A percentile compares a stretch with the other conserved stretches of the same genome.
Evolutionary conservation across 192 early-diverging fungal genomes (phyloP).

Genomic region (Rhizophagus prolifer): DNA sequence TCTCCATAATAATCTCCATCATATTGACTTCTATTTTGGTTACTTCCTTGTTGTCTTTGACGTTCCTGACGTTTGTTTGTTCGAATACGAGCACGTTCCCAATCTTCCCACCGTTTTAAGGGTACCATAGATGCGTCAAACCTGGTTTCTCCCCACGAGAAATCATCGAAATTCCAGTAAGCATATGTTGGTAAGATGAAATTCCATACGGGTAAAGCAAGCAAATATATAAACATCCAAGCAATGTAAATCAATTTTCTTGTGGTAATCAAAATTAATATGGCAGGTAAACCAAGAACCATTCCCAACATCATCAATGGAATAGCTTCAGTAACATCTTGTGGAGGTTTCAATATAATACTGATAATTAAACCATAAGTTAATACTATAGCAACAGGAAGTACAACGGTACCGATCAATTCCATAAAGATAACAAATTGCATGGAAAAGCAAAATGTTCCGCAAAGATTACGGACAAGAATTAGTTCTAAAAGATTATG

Average conservation of each 20-base stretch:
- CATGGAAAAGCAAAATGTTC: conserved; percentile 96
- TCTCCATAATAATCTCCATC: conserved; percentile 16
- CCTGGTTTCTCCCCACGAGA: conserved; percentile 81
- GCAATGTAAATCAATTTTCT: conserved; percentile 79
- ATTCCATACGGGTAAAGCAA: conserved; percentile 92
- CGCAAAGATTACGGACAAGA: conserved; percentile 90
- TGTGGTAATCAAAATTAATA: conserved; percentile 89
- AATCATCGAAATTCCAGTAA: conserved; percentile 94
- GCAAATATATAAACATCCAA: conserved; percentile 89
- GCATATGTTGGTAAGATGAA: conserved; percentile 87
- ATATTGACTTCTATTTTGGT: conserved; percentile 4
- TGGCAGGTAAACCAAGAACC: conserved; percentile 83
- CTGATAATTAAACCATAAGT: conserved; percentile 66
- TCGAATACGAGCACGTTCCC: conserved; percentile 74
- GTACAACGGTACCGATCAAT: conserved; percentile 71
- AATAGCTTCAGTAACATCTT: conserved; percentile 55
- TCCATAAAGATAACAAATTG: conserved; percentile 81
- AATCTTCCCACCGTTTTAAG: conserved; percentile 44
- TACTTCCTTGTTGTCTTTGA: conserved; percentile 33
- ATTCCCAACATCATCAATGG: conserved; percentile 77
- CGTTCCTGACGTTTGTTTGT: conserved; percentile 64
- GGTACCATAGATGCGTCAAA: conserved; percentile 81
- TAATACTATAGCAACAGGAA: conserved; percentile 73
- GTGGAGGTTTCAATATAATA: conserved; percentile 54
- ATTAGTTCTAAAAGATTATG: conserved; percentile 93